Evolutionary conservation across 116 monocot species (phyloP), one percentile per base, ranked within the genome.

Genomic region (Zostera marina): DNA sequence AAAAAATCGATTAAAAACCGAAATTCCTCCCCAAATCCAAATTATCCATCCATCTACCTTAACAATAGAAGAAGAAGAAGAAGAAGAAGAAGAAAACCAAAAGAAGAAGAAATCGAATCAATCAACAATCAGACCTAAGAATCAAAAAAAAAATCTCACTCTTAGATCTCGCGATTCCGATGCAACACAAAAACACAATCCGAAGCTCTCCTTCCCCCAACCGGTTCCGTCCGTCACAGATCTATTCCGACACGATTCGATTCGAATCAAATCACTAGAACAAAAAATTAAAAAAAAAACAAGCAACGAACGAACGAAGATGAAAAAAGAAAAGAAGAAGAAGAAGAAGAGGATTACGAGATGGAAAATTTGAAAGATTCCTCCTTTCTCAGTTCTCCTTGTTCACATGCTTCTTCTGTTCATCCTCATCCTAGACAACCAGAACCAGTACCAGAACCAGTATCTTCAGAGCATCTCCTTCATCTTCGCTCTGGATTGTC

Each of bases 1-100:
- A 41, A 15, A 9, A n/a, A 8, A 8, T 56, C 56, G 32, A 26
- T 38, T 38, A 26, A 56, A 56, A 56, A 56, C 13, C 40, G 56
- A 38, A 56, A 56, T 16, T 16, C 15, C 39, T 24, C 56, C 26
- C 23, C 15, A 56, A 56, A 56, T 55, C 55, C 55, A 55, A 55
- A n/a, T n/a, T 3, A 32, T 32, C 32, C 32, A 32, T 32, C 32
- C 0, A 19, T 21, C 20, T 19, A 51, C 16, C n/a, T n/a, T 21
- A 51, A 9, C 51, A 16, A 2, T 19, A 19, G 1, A 51, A 51
- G 17, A 21, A 21, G 21, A 51, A 49, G 9, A 21, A 17, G 21
- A 9, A 51, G 21, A 17, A 7, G 9, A 20, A 51, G 21, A 51
- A 9, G 2, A 51, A 13, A 46, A 46, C 5, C 45, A 16, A 51